Evolutionary conservation across 208 protist species (phyloP).

Genomic region (Crithidia expoeki): DNA sequence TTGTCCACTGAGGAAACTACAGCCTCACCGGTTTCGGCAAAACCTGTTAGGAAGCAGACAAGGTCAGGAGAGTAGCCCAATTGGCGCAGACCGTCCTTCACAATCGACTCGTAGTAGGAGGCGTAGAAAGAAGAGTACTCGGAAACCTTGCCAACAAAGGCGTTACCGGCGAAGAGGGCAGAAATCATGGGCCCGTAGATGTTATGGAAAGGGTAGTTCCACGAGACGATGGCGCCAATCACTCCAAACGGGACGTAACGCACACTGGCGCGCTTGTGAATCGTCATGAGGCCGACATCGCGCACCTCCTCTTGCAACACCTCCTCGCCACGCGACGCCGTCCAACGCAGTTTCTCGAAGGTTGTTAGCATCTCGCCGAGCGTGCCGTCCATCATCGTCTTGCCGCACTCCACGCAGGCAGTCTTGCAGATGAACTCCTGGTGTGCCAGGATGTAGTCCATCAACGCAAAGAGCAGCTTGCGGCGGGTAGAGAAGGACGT

Average conservation of each 20-base stretch:
- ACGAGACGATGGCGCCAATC: constrained; percentile 93
- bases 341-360: constrained; percentile 93
- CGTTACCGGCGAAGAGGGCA: constrained; percentile 94
- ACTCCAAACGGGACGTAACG: constrained; percentile 91
- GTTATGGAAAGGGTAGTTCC: constrained; percentile 97
- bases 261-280: constrained; percentile 88
- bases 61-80: constrained; percentile 92
- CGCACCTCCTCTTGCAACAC: constrained; percentile 82
- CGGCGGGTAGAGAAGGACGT: constrained; percentile 88
- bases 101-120: constrained; percentile 92
- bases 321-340: constrained; percentile 78
- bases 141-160: constrained; percentile 94
- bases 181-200: constrained; percentile 94
- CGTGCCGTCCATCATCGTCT: constrained; percentile 92
- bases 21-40: constrained; percentile 91
- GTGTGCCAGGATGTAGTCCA: constrained; percentile 88
- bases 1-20: constrained; percentile 92
- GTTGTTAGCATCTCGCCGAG: constrained; percentile 92
- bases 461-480: constrained; percentile 79
- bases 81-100: constrained; percentile 84
- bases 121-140: constrained; percentile 94
- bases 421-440: constrained; percentile 88
- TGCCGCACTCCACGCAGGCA: constrained; percentile 89
- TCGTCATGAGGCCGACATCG: constrained; percentile 85
- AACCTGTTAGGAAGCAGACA: constrained; percentile 93